Conservation (phyloP, 2,329 filamentous ascomycete genomes). For the Cordyceps militaris region DNA sequence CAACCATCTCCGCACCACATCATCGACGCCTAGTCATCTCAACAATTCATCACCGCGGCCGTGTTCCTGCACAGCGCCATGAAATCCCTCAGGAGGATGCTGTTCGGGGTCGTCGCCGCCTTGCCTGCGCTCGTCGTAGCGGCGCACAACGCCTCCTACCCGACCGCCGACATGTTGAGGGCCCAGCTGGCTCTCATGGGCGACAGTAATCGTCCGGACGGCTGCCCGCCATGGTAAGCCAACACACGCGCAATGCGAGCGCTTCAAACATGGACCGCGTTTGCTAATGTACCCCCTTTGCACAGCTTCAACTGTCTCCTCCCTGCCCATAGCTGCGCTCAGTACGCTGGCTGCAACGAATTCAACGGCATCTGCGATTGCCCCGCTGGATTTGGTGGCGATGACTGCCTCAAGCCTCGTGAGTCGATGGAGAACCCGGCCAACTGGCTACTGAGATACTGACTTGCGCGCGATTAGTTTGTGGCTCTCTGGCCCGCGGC, state of each 20-base stretch:
- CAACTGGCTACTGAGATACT: background rate
- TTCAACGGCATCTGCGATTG: slow-evolving; percentile 91
- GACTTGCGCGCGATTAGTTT: slow-evolving; percentile 46
- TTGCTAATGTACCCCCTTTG: background rate
- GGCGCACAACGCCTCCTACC: slow-evolving; percentile 49
- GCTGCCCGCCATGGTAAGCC: slow-evolving; percentile 71
- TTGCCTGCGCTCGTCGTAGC: slow-evolving; percentile 35
- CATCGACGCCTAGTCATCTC: slow-evolving; percentile 3
- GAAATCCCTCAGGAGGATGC: slow-evolving; percentile 34
- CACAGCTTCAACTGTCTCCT: slow-evolving; percentile 94
- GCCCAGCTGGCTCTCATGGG: slow-evolving; percentile 63
- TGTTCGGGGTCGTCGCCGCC: slow-evolving; percentile 32
- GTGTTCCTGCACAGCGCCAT: slow-evolving; percentile 24
- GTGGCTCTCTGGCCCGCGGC: slow-evolving; percentile 79
- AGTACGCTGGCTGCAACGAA: slow-evolving; percentile 83
- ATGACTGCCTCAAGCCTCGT: slow-evolving; percentile 84
- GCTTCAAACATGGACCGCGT: slow-evolving; percentile 19
- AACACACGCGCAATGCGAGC: background rate
- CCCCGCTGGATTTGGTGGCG: slow-evolving; percentile 85
- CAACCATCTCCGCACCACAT: slow-evolving; percentile 1
- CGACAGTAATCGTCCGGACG: slow-evolving; percentile 56
- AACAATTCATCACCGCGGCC: slow-evolving; percentile 16
- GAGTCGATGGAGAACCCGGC: slow-evolving; percentile 21
- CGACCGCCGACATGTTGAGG: slow-evolving; percentile 52
- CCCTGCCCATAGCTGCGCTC: slow-evolving; percentile 82